A percentile compares a stretch with the other conserved stretches of the same genome.
Conservation (phyloP, 177 flowering plant species). For the Vitis hybrid region DNA sequence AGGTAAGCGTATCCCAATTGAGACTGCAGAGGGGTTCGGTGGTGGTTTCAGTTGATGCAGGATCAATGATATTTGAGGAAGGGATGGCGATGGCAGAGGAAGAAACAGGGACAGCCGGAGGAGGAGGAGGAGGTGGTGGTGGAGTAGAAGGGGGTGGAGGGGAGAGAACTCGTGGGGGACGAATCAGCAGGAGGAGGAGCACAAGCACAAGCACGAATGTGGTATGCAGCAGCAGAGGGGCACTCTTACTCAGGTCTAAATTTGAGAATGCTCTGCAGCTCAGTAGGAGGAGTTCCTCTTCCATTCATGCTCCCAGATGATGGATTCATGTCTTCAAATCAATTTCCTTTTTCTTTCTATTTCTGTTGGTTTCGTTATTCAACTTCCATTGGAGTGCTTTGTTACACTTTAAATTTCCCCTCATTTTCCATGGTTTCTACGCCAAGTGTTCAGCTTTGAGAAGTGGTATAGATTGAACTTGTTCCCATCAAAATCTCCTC, state of each 20-base stretch:
- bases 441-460: too few species aligned
- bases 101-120: neutral
- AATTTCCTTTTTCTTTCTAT: too few species aligned
- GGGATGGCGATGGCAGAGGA: neutral
- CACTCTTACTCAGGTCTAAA: constrained; percentile 12
- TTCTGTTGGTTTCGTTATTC: too few species aligned
- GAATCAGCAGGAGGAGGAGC: neutral
- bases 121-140: neutral
- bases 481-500: too few species aligned
- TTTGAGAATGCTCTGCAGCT: constrained; percentile 1
- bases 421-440: too few species aligned
- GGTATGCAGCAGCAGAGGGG: constrained; percentile 18
- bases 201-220: constrained; percentile 6
- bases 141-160: neutral
- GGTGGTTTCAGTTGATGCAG: constrained; percentile 9
- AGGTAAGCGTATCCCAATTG: neutral
- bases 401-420: too few species aligned
- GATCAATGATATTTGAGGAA: constrained; percentile 7
- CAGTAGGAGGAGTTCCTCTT: neutral
- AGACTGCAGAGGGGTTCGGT: neutral
- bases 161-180: neutral
- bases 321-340: too few species aligned
- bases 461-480: too few species aligned
- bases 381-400: too few species aligned
- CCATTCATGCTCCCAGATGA: neutral